Evolutionary conservation across 1,139 yeast species (phyloP).

Genomic region (Chernovozyma sophiae-reginae): DNA sequence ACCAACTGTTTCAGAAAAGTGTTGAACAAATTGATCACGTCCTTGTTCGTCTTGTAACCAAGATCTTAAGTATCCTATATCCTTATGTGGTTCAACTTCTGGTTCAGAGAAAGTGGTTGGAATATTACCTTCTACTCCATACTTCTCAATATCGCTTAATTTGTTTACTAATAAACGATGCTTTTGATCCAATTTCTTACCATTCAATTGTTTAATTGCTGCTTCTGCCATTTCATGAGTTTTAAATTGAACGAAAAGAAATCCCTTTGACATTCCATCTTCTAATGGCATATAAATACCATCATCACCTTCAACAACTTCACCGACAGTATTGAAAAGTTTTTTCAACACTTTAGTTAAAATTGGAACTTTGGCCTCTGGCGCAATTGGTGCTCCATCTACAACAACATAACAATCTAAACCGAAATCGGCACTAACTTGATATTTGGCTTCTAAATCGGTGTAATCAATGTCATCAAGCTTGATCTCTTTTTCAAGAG

Average conservation of each 20-base stretch:
- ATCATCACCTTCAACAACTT: conserved; percentile 62
- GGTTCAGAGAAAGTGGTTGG: conserved; percentile 69
- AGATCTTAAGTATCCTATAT: conserved; percentile 76
- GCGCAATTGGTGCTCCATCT: conserved; percentile 95
- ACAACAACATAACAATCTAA: conserved; percentile 80
- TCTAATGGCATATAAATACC: conserved; percentile 81
- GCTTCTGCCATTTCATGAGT: conserved; percentile 64
- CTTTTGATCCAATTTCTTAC: conserved; percentile 88
- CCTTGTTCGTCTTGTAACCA: conserved; percentile 91
- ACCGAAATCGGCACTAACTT: conserved; percentile 56
- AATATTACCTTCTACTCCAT: conserved; percentile 64
- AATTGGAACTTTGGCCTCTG: conserved; percentile 81
- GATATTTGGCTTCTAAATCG: conserved; percentile 77
- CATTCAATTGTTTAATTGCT: conserved; percentile 78
- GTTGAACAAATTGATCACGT: conserved; percentile 86
- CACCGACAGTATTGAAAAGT: conserved; percentile 66
- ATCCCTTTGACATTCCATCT: conserved; percentile 81
- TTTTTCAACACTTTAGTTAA: conserved; percentile 83
- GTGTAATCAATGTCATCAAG: conserved; percentile 74
- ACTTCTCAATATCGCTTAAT: conserved; percentile 80
- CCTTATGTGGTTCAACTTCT: conserved; percentile 60
- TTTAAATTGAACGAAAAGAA: conserved; percentile 79
- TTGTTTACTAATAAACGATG: conserved; percentile 86
- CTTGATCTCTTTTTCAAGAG: conserved; percentile 45
- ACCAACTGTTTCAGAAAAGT: conserved; percentile 76